A percentile compares a stretch with the other conserved stretches of the same genome.
Evolutionary conservation across 805 yeast genomes (phyloP).

Genomic region (Wickerhamiella sorbophila): DNA sequence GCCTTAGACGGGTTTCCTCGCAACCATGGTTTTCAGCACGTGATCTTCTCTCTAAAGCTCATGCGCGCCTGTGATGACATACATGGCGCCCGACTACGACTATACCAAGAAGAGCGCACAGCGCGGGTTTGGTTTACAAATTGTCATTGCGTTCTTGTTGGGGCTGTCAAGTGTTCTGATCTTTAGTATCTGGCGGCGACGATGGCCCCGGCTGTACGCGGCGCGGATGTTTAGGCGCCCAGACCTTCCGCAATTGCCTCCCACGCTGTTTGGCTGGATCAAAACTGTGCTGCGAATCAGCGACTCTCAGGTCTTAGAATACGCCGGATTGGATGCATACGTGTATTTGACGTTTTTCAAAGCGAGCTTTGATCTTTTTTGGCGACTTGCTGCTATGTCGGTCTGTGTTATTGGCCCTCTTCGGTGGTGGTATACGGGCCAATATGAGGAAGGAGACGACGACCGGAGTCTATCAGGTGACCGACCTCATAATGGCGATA

Average conservation of each 20-base stretch:
- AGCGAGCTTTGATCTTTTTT: constrained; percentile 61
- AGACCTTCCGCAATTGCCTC: constrained; percentile 45
- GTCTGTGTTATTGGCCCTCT: constrained; percentile 70
- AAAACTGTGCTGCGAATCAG: constrained; percentile 45
- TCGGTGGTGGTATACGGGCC: constrained; percentile 69
- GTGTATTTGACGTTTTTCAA: constrained; percentile 85
- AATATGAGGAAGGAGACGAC: constrained; percentile 38
- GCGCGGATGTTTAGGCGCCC: constrained; percentile 49
- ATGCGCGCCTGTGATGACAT: too few relatives aligned
- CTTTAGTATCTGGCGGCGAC: constrained; percentile 56
- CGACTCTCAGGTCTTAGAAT: constrained; percentile 68
- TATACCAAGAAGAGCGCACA: constrained; percentile 18
- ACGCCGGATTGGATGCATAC: constrained; percentile 89
- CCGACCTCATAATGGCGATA: constrained; percentile 1
- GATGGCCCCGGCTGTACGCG: constrained; percentile 72
- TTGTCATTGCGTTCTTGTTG: constrained; percentile 48
- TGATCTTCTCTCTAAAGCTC: too few relatives aligned
- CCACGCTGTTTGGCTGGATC: constrained; percentile 70
- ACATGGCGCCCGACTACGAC: constrained; percentile 1
- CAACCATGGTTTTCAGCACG: too few relatives aligned
- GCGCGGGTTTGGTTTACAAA: constrained; percentile 64
- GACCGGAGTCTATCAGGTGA: background rate
- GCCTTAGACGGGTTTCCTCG: too few relatives aligned
- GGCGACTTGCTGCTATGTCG: constrained; percentile 54
- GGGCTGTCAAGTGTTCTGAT: constrained; percentile 56